A percentile compares a stretch with the other conserved stretches of the same genome.
Evolutionary conservation across 495 filamentous ascomycete genomes (phyloP).

Genomic region (Trichoderma reesei): DNA sequence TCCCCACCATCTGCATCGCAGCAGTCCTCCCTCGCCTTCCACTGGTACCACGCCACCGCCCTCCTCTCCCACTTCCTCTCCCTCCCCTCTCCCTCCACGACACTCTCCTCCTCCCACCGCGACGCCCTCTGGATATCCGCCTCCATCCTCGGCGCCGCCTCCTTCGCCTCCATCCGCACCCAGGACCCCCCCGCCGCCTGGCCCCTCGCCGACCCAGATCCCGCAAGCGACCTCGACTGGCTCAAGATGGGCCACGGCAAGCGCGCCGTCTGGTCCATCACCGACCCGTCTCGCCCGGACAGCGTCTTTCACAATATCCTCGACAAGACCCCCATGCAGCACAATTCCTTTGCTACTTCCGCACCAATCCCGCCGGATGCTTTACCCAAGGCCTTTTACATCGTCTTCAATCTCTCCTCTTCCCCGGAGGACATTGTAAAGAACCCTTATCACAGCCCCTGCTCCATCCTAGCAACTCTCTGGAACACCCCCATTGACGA

Average conservation of each 20-base stretch:
- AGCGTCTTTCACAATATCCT: slow-evolving; percentile 9
- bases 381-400: slow-evolving; percentile 10
- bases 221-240: slow-evolving; percentile 24
- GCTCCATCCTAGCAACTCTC: slow-evolving; percentile 32
- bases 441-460: slow-evolving; percentile 17
- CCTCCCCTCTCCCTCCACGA: slow-evolving; percentile 10
- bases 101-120: slow-evolving; percentile 11
- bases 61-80: slow-evolving; percentile 7
- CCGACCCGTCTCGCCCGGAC: slow-evolving; percentile 15
- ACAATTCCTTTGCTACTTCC: not conserved
- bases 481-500: slow-evolving; percentile 23
- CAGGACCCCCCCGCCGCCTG: slow-evolving; percentile 41
- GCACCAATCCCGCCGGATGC: not conserved
- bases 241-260: slow-evolving; percentile 25
- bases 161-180: slow-evolving; percentile 19
- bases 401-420: slow-evolving; percentile 10
- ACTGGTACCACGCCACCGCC: slow-evolving; percentile 14
- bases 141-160: slow-evolving; percentile 17
- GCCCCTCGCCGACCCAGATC: slow-evolving; percentile 14
- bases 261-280: slow-evolving; percentile 15
- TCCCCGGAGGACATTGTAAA: not conserved
- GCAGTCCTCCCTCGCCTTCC: slow-evolving; percentile 23
- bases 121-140: slow-evolving; percentile 19
- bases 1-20: slow-evolving; percentile 19
- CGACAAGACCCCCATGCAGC: not conserved